These are phyloP conservation scores for Apocynum venetum DNA, from an alignment of 257 asterid genomes.

Conservation along the genomic window DNA sequence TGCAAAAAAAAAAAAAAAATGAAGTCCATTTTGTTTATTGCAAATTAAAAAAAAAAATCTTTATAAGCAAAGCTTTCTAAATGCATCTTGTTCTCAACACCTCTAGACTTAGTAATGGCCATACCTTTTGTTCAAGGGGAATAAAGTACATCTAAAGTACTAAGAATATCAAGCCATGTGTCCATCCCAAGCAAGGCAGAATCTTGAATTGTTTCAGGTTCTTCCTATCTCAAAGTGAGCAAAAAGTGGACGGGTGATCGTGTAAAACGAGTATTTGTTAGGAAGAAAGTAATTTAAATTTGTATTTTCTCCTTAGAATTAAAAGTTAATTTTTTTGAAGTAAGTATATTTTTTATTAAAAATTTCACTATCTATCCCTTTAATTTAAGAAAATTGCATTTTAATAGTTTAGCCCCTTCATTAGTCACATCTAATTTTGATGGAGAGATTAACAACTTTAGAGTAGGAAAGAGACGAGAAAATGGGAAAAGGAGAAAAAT, in stretches of 20 bases:
- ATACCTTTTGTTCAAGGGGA: not conserved
- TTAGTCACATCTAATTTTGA: too few relatives aligned
- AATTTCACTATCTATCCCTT: too few relatives aligned
- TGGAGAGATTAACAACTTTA: not conserved
- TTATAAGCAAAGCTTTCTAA: not conserved
- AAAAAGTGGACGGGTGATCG: not conserved
- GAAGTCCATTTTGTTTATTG: not conserved
- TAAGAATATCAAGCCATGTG: not conserved
- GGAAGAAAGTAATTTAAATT: not conserved
- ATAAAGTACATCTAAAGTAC: not conserved
- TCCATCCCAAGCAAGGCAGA: not conserved
- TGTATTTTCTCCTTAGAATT: too few relatives aligned
- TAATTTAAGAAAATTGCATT: too few relatives aligned
- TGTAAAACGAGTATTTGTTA: not conserved
- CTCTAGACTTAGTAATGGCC: not conserved
- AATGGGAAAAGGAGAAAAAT: not conserved
- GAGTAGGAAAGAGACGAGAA: not conserved
- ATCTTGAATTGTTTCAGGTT: not conserved
- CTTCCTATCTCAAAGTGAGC: conserved; percentile 1
- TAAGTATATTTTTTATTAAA: too few relatives aligned
- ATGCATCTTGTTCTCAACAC: not conserved
- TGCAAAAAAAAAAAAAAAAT: not conserved
- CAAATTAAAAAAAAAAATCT: not conserved
- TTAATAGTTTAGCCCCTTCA: too few relatives aligned
- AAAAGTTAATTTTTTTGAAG: too few relatives aligned